phyloP scores from a whole-genome alignment of 2,329 filamentous ascomycete species.

The Hymenoscyphus fraxineus region DNA sequence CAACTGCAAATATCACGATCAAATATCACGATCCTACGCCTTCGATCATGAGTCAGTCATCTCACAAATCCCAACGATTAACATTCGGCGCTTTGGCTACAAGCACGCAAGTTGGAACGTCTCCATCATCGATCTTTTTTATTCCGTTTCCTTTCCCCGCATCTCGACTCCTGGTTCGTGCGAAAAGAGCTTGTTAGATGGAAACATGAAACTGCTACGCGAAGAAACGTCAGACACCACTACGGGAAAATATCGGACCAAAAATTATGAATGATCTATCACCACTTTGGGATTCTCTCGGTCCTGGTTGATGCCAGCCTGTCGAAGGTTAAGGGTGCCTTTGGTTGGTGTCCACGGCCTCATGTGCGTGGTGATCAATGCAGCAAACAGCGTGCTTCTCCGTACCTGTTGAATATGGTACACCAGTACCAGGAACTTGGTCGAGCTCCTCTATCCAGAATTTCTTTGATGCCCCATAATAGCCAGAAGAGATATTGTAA shows the following conservation, averaged over 20 bases:
- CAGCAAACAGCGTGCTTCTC: background rate
- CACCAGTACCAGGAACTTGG: too few relatives aligned
- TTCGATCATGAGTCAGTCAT: background rate
- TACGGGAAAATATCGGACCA: background rate
- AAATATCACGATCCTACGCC: background rate
- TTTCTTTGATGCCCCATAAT: too few relatives aligned
- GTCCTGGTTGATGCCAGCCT: constrained; percentile 1
- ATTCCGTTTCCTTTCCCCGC: background rate
- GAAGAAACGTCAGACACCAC: background rate
- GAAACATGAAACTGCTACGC: constrained; percentile 3
- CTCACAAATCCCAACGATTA: background rate
- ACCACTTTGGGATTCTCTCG: background rate
- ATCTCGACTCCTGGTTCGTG: constrained; percentile 1
- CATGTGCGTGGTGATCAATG: background rate
- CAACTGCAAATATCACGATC: background rate
- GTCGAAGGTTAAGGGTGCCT: background rate
- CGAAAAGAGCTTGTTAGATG: background rate
- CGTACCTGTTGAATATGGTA: background rate
- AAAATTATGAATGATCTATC: background rate
- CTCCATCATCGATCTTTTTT: too few relatives aligned
- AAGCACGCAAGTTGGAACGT: background rate
- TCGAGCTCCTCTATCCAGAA: too few relatives aligned
- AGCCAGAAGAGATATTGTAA: too few relatives aligned
- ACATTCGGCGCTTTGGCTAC: background rate
- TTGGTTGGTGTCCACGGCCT: background rate